Percentiles rank a stretch among this genome's conserved stretches.
Evolutionary conservation across 257 asterid genomes (phyloP).

Genomic region (Sherardia arvensis): DNA sequence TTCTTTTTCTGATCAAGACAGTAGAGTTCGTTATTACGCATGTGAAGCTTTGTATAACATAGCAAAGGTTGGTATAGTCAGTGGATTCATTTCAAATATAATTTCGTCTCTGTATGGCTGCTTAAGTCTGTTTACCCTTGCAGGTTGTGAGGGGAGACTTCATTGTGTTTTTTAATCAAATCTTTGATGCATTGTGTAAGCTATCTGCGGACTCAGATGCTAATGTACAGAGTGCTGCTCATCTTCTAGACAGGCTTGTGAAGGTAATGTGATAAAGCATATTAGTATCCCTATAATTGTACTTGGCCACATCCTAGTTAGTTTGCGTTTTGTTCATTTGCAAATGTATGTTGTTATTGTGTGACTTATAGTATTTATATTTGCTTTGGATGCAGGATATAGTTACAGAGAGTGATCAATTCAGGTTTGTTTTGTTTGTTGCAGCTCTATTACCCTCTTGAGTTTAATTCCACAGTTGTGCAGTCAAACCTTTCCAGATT

Average conservation of each 20-base stretch:
- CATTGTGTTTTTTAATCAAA: slow-evolving; percentile 92
- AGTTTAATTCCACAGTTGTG: slow-evolving; percentile 1
- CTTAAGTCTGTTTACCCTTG: slow-evolving; percentile 19
- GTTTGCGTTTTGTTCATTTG: not conserved
- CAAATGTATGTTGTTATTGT: not conserved
- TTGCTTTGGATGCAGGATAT: slow-evolving; percentile 67
- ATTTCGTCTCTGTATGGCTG: slow-evolving; percentile 12
- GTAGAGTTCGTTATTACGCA: slow-evolving; percentile 98
- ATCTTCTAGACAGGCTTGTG: slow-evolving; percentile 96
- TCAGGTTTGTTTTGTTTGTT: slow-evolving; percentile 52
- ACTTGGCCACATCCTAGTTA: not conserved
- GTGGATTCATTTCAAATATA: not conserved
- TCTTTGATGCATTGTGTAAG: slow-evolving; percentile 92
- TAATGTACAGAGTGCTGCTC: slow-evolving; percentile 99
- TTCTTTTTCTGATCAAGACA: slow-evolving; percentile 92
- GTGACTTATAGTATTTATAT: not conserved
- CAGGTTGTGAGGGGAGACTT: slow-evolving; percentile 99
- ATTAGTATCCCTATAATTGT: not conserved
- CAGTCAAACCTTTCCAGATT: not conserved
- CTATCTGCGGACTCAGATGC: slow-evolving; percentile 98
- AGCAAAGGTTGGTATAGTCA: slow-evolving; percentile 63
- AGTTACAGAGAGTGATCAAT: slow-evolving; percentile 98
- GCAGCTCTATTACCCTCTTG: slow-evolving; percentile 9
- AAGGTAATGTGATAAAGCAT: slow-evolving; percentile 41
- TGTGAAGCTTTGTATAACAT: slow-evolving; percentile 98